Base-by-base conservation (phyloP, 1,284 basidiomycete genomes). In the Microbotryum scabiosae region DNA sequence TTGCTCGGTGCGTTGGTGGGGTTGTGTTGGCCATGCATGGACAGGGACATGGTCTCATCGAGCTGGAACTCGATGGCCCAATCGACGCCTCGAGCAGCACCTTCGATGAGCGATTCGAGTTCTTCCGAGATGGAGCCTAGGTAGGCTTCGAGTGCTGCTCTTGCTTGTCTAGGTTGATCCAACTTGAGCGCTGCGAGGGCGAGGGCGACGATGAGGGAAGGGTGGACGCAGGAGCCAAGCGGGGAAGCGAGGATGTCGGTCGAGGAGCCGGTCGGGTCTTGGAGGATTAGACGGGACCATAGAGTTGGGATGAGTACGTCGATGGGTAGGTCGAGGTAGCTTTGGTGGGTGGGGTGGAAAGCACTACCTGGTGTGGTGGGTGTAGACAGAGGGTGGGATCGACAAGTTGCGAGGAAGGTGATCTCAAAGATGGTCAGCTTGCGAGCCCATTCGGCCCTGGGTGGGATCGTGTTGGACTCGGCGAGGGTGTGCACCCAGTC, bases 131-230 rank as follows among this genome's bases (percentile, higher is more conserved):
- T 59, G 10, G 56, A 57, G 1, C 60, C 67, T 21, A 66, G 50
- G 60, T 62, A 68, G 2, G 64, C 62, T n/a, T 68, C 67, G 21
- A 49, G 53, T 43, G 61, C 45, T 3, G 51, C 36, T 4, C 62
- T 54, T 1, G 64, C 67, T 5, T 26, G n/a, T 4, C 28, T 7
- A 4, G 64, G 60, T 23, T 64, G 23, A 20, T 61, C 60, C n/a
- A 68, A 51, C 59, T 66, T 66, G 54, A 68, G 57, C 1, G 67
- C 67, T 12, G 60, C 64, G 51, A 68, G 60, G n/a, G 56, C 50
- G 56, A 68, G 60, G 20, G 67, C 47, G 49, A 60, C 50, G 41
- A 50, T 51, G 51, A 68, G 56, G 5, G 67, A 62, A 3, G 67
- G 67, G 45, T 68, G 67, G 10, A 68, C 53, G 36, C 50, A 54